Evolutionary conservation across 2,329 filamentous ascomycete genomes (phyloP), one percentile per base, ranked within the genome.

Genomic region (Hymenoscyphus fraxineus): DNA sequence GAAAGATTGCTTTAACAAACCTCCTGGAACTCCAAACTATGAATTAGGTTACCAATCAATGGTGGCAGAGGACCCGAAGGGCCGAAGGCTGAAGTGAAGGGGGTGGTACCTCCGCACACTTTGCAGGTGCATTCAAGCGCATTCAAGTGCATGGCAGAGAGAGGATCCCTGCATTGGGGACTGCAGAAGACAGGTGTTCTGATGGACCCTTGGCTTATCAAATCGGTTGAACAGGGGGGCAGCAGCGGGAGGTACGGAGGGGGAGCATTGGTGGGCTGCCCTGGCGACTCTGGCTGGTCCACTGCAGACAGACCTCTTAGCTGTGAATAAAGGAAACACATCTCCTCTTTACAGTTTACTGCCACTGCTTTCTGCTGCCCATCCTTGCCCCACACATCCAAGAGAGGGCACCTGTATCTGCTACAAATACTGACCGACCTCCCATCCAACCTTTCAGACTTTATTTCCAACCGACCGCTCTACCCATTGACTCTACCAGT

Each of bases 241-340:
- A 35, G 27, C 27, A 27, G 27, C 27, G 27, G 27, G 27, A 27
- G 6, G 35, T 35, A 35, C 35, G 61, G 38, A 40, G 22, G 47
- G 57, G 31, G 35, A 38, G 35, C 35, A 35, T 35, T 35, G 35
- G 35, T 10, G 35, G 35, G 35, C 35, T 35, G 35, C 27, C 27
- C 27, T 27, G 27, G 27, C n/a, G n/a, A 3, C 27, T 5, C 35
- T 35, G 35, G 35, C 35, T 35, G 35, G 35, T 35, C 35, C 35
- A 5, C 35, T 35, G 9, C 9, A 10, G 35, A 35, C 35, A 54
- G 22, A 19, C 55, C 10, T 16, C 32, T 59, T 9, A 51, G 13
- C n/a, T 16, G n/a, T 38, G 35, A 61, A 67, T 69, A 71, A 72
- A 72, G 67, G 59, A 63, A 70, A 62, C 69, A 68, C 63, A 68